Evolutionary conservation across 192 early-diverging fungal genomes (phyloP).

Genomic region (Umbelopsis vinacea): DNA sequence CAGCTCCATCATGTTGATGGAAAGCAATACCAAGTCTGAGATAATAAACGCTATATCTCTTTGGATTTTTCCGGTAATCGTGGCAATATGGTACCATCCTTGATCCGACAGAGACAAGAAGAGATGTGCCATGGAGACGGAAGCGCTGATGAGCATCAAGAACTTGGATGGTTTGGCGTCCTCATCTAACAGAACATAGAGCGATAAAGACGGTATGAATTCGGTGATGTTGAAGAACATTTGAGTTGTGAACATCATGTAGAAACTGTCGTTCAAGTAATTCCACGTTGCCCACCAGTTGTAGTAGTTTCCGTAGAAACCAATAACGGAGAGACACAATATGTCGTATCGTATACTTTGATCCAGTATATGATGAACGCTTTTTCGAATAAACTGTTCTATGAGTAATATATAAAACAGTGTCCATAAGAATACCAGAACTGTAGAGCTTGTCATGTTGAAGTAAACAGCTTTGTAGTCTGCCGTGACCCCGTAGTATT

Average conservation of each 20-base stretch:
- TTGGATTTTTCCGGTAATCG: constrained; percentile 1
- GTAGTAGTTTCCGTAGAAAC: constrained; percentile 25
- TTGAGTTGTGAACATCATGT: constrained; percentile 20
- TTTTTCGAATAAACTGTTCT: constrained; percentile 10
- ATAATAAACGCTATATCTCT: constrained; percentile 21
- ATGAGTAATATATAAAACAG: constrained; percentile 6
- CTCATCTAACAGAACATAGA: constrained; percentile 14
- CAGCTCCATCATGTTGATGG: neutral
- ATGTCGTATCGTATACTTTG: neutral
- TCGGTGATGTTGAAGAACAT: constrained; percentile 27
- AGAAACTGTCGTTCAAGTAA: constrained; percentile 26
- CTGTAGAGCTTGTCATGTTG: constrained; percentile 18
- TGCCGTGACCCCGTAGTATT: neutral
- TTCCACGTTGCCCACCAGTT: constrained; percentile 32
- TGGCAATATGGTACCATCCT: constrained; percentile 25
- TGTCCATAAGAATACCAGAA: constrained; percentile 24
- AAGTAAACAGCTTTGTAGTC: constrained; percentile 23
- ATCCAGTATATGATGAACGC: neutral
- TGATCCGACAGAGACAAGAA: constrained; percentile 26
- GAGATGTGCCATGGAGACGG: constrained; percentile 16
- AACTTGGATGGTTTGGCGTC: neutral
- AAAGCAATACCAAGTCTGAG: constrained; percentile 2
- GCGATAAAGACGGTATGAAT: constrained; percentile 11
- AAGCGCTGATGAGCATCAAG: neutral
- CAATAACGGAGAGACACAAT: neutral